Conservation (phyloP, 2,329 filamentous ascomycete genomes). For the Epichloe baconii region DNA sequence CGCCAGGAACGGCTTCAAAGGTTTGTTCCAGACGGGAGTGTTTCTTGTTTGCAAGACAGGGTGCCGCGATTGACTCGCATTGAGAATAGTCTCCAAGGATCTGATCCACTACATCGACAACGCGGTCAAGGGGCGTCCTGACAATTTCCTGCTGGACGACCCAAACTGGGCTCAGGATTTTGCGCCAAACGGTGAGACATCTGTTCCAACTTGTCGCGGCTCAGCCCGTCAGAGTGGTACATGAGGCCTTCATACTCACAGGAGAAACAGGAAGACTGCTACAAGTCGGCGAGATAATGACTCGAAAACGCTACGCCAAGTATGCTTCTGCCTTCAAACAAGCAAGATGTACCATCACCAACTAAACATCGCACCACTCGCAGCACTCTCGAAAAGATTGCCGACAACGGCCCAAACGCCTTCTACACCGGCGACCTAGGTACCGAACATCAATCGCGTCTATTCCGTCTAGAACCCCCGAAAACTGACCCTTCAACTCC, state of each 20-base stretch:
- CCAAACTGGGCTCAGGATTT: slow-evolving; percentile 79
- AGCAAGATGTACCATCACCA: neutral
- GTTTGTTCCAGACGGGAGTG: slow-evolving; percentile 13
- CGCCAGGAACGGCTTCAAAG: slow-evolving; percentile 58
- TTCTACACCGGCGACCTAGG: slow-evolving; percentile 63
- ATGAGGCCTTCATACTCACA: slow-evolving; percentile 3
- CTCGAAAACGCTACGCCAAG: slow-evolving; percentile 62
- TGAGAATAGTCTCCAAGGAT: slow-evolving; percentile 49
- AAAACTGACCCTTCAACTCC: slow-evolving; percentile 9
- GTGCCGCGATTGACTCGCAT: neutral
- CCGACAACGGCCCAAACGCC: slow-evolving; percentile 54
- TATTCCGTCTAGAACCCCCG: neutral
- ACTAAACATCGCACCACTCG: neutral
- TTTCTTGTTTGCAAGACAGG: neutral
- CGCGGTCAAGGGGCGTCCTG: slow-evolving; percentile 19
- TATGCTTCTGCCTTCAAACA: slow-evolving; percentile 12
- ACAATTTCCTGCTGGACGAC: slow-evolving; percentile 59
- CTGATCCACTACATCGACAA: slow-evolving; percentile 58
- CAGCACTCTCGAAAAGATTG: slow-evolving; percentile 62
- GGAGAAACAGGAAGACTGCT: slow-evolving; percentile 42
- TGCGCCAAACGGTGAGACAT: slow-evolving; percentile 54
- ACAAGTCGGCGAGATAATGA: slow-evolving; percentile 63
- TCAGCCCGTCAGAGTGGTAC: neutral
- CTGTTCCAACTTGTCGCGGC: neutral
- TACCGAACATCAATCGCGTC: slow-evolving; percentile 3